Base-by-base conservation (phyloP, 176 grass and related monocot genomes). In the Urochloa ruziziensis region DNA sequence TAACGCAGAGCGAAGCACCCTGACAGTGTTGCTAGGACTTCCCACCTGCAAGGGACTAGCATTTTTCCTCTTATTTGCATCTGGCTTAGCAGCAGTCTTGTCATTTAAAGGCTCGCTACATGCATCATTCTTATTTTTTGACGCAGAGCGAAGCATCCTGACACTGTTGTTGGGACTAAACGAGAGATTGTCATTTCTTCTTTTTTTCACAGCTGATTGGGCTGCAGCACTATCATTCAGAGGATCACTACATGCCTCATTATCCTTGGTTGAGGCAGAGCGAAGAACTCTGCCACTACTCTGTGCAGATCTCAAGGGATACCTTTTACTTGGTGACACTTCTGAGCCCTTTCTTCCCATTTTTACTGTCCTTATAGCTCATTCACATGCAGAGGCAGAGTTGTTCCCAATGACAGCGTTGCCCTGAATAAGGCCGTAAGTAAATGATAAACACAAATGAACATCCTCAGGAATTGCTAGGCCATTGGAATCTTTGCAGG, bases 291-390 rank as follows among this genome's bases (percentile, higher is more conserved):
- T 91, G 29, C 83, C 83, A 60, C 86, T 80, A 81, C 75, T 88
- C 30, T 24, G 81, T 16, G 82, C 74, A 65, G 95, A 94, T 74
- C 91, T 95, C 74, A 92, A 89, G 58, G 82, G 64, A 93, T 95
- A 90, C 52, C 57, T 90, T 48, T 78, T 66, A 66, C 47, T 82
- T 82, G 48, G 44, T 82, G 68, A 56, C 69, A 70, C 57, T 75
- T 89, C 67, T 46, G 89, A 85, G 21, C 77, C 42, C 73, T 91
- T 80, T 73, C 72, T 80, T 47, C 67, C 81, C 73, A 68, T 87
- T 37, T 78, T 70, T 15, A 70, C 24, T 43, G 42, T 24, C 72
- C 30, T 42, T 80, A 25, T 17, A 32, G 52, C 11, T 82, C 14
- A 16, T 29, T 83, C 67, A 39, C 40, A 73, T 49, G 70, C 10